phyloP scores from a whole-genome alignment of 208 protist genomes.

The Lotmaria passim region DNA sequence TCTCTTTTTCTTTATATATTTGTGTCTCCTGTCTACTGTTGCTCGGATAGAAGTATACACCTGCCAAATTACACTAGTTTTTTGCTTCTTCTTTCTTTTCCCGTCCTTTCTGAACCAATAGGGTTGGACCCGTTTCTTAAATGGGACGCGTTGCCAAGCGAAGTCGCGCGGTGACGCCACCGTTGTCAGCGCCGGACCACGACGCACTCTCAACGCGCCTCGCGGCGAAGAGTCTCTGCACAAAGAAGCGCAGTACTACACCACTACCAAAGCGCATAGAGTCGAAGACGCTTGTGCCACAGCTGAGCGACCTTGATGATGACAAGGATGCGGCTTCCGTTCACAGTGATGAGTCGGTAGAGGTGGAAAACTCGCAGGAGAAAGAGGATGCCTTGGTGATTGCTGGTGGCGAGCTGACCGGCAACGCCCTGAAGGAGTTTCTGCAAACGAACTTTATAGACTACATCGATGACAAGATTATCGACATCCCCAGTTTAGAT shows the following conservation, averaged over 20 bases:
- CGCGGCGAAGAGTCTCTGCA: background rate
- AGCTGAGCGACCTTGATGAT: constrained; percentile 15
- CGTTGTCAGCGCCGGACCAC: background rate
- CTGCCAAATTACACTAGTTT: too few species aligned
- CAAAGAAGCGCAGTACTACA: background rate
- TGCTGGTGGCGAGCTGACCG: constrained; percentile 57
- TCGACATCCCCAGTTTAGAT: constrained; percentile 37
- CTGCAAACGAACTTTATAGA: constrained; percentile 85
- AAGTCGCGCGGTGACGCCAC: background rate
- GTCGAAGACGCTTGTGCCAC: constrained; percentile 28
- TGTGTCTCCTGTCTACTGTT: too few species aligned
- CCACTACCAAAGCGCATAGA: constrained; percentile 11
- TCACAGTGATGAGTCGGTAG: constrained; percentile 33
- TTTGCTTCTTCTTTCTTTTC: too few species aligned
- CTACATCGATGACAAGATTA: constrained; percentile 62
- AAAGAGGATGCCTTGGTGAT: constrained; percentile 54
- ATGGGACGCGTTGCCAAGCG: constrained; percentile 18
- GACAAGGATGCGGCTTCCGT: constrained; percentile 4
- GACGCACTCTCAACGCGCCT: background rate
- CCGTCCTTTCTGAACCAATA: too few species aligned
- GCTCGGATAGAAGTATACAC: too few species aligned
- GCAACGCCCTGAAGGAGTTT: constrained; percentile 68
- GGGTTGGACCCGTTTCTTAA: background rate
- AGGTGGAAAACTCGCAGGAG: constrained; percentile 35
- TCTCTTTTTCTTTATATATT: too few species aligned